Percentiles rank a stretch among this genome's conserved stretches.
Conservation (phyloP, 2,329 filamentous ascomycete species). For the Simplicillium aogashimaense region DNA sequence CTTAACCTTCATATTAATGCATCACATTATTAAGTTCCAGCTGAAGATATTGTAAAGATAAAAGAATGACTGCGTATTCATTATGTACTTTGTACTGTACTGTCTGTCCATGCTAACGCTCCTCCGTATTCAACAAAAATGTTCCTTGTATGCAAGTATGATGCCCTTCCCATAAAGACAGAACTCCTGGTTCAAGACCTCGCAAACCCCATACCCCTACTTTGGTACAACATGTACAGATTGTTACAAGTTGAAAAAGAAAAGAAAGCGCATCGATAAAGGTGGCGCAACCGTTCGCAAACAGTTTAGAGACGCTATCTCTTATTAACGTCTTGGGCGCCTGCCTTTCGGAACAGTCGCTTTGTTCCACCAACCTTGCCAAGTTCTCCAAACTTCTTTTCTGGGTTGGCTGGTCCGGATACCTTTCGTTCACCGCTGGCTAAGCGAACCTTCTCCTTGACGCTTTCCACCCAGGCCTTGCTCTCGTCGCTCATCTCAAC, state of each 20-base stretch:
- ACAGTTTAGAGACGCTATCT: neutral
- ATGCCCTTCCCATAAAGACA: too few species aligned
- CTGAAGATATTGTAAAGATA: too few species aligned
- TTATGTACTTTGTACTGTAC: too few species aligned
- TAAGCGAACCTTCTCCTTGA: conserved; percentile 68
- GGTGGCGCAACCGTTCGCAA: neutral
- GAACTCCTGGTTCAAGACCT: too few species aligned
- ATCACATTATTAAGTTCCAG: too few species aligned
- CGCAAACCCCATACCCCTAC: too few species aligned
- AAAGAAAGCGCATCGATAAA: neutral
- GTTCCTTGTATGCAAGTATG: too few species aligned
- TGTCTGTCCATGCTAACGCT: too few species aligned
- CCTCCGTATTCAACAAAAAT: too few species aligned
- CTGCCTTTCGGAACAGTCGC: conserved; percentile 51
- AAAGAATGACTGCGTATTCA: too few species aligned
- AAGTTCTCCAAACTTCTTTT: conserved; percentile 54
- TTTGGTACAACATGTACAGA: too few species aligned
- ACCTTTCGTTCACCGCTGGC: conserved; percentile 49
- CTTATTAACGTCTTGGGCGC: neutral
- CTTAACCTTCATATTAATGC: neutral
- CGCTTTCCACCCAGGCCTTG: conserved; percentile 70
- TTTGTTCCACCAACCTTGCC: conserved; percentile 65
- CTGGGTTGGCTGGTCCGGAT: conserved; percentile 13
- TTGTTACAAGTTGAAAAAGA: too few species aligned
- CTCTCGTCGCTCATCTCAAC: conserved; percentile 63